A percentile compares a stretch with the other conserved stretches of the same genome.
phyloP scores from a whole-genome alignment of 2,329 filamentous ascomycete genomes.

The Cadophora sp. region DNA sequence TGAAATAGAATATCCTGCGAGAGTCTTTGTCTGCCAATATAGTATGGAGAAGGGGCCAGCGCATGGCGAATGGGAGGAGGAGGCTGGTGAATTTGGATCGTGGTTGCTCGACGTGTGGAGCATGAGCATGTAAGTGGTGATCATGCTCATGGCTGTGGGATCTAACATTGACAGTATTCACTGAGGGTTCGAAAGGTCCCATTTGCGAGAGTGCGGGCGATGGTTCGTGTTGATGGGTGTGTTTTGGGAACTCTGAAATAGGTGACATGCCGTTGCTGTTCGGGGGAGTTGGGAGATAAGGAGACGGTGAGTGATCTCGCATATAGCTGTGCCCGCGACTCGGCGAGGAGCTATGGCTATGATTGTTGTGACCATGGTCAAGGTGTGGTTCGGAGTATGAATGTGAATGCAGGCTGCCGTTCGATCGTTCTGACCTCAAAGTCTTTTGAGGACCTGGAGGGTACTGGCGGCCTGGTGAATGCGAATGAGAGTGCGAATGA shows the following conservation, averaged over 20 bases:
- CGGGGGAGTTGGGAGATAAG: constrained; percentile 34
- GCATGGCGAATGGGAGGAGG: constrained; percentile 72
- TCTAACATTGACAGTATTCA: constrained; percentile 30
- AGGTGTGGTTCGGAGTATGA: constrained; percentile 41
- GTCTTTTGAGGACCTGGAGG: constrained; percentile 33
- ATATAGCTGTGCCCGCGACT: constrained; percentile 28
- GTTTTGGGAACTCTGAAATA: constrained; percentile 32
- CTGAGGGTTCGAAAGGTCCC: constrained; percentile 34
- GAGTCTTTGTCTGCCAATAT: constrained; percentile 93
- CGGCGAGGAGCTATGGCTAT: constrained; percentile 25
- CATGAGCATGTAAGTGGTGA: constrained; percentile 35
- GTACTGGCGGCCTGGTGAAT: constrained; percentile 45
- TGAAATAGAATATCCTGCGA: constrained; percentile 95
- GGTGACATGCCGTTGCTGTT: constrained; percentile 35
- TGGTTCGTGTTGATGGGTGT: constrained; percentile 16
- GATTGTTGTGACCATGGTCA: constrained; percentile 30
- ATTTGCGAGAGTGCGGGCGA: constrained; percentile 30
- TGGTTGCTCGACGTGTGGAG: constrained; percentile 43
- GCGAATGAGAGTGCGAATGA: constrained; percentile 48
- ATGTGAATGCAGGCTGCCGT: constrained; percentile 41
- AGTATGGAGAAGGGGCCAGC: constrained; percentile 81
- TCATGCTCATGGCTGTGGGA: constrained; percentile 41
- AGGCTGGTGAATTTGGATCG: constrained; percentile 75
- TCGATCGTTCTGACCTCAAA: constrained; percentile 39
- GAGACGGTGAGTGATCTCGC: constrained; percentile 26